These are phyloP conservation scores for Pseudonitzschia delicatissima DNA, from an alignment of 108 stramenopile genomes.

Conservation along the genomic window DNA sequence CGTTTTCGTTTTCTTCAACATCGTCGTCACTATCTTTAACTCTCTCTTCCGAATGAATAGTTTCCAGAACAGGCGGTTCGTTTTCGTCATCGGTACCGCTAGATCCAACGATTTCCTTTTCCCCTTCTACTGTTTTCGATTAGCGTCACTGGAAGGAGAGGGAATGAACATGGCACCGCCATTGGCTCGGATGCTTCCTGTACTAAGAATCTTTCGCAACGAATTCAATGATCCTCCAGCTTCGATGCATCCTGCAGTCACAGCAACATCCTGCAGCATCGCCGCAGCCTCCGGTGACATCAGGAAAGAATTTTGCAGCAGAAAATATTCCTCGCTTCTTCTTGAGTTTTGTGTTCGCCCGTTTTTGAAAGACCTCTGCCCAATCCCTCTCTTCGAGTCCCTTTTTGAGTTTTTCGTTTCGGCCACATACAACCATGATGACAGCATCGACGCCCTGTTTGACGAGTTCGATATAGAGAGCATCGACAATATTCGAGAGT, in stretches of 20 bases:
- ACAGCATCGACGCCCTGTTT: constrained; percentile 65
- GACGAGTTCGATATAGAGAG: constrained; percentile 64
- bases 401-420: constrained; percentile 60
- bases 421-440: constrained; percentile 94
- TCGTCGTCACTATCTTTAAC: not conserved
- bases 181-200: constrained; percentile 22
- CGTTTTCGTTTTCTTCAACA: constrained; percentile 3
- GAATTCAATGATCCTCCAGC: constrained; percentile 29
- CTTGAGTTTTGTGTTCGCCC: not conserved
- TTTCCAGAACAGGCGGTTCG: not conserved
- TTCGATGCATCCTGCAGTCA: constrained; percentile 51
- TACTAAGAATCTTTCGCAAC: constrained; percentile 46
- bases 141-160: constrained; percentile 12
- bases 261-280: constrained; percentile 13
- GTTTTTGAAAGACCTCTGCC: constrained; percentile 42
- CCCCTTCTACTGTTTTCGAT: constrained; percentile 31
- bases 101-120: constrained; percentile 4
- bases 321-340: constrained; percentile 7
- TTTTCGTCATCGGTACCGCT: not conserved
- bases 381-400: constrained; percentile 70
- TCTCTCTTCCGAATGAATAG: not conserved
- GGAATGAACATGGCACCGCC: constrained; percentile 32
- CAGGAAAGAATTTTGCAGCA: constrained; percentile 22
- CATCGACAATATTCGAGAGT: constrained; percentile 83
- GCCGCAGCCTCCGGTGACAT: constrained; percentile 34